Evolutionary conservation across 164 flowering plant genomes (phyloP).

Genomic region (Chloranthus sessilifolius): DNA sequence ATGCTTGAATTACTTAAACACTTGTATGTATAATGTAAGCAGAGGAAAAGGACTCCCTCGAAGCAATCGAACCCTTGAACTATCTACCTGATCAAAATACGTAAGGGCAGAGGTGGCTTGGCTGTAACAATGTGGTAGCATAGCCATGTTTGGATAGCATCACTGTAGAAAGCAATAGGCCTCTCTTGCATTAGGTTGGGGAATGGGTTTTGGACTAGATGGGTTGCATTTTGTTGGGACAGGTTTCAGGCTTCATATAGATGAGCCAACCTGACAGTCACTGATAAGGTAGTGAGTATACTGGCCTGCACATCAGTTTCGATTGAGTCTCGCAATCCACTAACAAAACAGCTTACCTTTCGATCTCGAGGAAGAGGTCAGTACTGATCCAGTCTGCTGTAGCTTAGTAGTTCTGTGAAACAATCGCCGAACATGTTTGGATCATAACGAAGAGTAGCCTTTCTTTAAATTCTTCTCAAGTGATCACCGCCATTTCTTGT

Average conservation of each 20-base stretch:
- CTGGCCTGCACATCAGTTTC: not conserved
- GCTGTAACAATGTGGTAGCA: too few species aligned
- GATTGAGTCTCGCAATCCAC: slow-evolving; percentile 1
- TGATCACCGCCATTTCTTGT: not conserved
- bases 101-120: too few species aligned
- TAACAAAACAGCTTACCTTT: not conserved
- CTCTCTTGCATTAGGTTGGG: not conserved
- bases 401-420: not conserved
- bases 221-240: not conserved
- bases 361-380: not conserved
- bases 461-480: slow-evolving; percentile 1
- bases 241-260: not conserved
- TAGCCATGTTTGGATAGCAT: too few species aligned
- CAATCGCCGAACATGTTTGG: not conserved
- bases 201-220: not conserved
- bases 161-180: too few species aligned
- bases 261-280: not conserved
- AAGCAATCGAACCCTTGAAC: too few species aligned
- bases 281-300: not conserved
- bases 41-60: too few species aligned
- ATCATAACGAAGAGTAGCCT: not conserved
- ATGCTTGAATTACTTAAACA: too few species aligned
- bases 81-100: too few species aligned
- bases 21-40: too few species aligned
- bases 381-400: not conserved